A percentile compares a stretch with the other conserved stretches of the same genome.
These are phyloP conservation scores for Lepidopterella palustris DNA, from an alignment of 495 filamentous ascomycete species.

Conservation along the genomic window DNA sequence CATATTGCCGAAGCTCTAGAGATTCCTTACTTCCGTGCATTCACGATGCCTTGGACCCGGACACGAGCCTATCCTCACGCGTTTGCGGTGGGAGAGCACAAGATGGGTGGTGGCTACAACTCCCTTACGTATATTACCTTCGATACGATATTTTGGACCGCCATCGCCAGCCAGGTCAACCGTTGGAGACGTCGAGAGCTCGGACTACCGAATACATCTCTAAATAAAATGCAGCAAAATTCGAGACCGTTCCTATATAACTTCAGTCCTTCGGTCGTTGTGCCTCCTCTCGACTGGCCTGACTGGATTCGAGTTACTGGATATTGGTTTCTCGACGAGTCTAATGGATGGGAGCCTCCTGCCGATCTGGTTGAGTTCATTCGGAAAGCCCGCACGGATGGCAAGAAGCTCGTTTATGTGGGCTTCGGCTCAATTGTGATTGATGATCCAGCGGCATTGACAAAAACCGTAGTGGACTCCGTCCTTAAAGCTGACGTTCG, in stretches of 20 bases:
- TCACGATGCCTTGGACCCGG: constrained; percentile 98
- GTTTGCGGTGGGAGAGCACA: constrained; percentile 88
- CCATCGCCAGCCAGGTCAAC: constrained; percentile 86
- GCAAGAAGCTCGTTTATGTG: constrained; percentile 91
- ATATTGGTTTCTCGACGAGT: constrained; percentile 95
- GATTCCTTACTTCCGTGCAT: constrained; percentile 95
- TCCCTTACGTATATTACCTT: constrained; percentile 95
- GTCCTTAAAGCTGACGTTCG: constrained; percentile 88
- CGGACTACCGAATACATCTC: constrained; percentile 67
- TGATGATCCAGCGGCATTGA: constrained; percentile 80
- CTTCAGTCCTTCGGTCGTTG: constrained; percentile 86
- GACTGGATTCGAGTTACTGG: constrained; percentile 97
- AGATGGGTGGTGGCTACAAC: constrained; percentile 93
- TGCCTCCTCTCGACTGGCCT: constrained; percentile 88
- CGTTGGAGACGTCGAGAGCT: constrained; percentile 80
- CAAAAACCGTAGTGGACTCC: constrained; percentile 81
- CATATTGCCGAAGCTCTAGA: constrained; percentile 94
- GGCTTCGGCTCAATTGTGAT: constrained; percentile 96
- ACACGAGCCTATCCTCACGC: constrained; percentile 95
- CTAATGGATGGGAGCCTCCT: constrained; percentile 65
- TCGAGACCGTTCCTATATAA: constrained; percentile 97
- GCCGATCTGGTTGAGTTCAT: constrained; percentile 75
- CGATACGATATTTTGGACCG: constrained; percentile 94
- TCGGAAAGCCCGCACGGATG: constrained; percentile 63
- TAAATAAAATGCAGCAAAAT: constrained; percentile 91